Percentiles rank a stretch among this genome's conserved stretches.
Conservation (phyloP, 768 basidiomycete genomes). For the Boletus rex-veris region DNA sequence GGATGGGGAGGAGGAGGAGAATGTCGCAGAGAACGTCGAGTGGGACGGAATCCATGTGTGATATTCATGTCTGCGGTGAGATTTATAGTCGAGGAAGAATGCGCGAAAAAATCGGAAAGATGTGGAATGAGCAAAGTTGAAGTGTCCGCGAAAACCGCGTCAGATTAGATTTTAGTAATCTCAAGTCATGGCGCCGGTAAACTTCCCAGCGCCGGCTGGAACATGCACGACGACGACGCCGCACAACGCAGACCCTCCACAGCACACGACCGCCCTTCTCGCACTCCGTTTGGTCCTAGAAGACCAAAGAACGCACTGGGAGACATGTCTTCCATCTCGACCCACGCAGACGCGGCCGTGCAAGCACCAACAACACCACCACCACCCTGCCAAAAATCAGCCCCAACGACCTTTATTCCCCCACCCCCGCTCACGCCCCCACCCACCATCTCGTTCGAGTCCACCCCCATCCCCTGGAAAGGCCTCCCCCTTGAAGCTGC, state of each 20-base stretch:
- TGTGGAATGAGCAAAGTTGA: no score
- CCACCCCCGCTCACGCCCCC: conserved; percentile 43
- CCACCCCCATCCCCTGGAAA: conserved; percentile 58
- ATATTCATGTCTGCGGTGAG: no score
- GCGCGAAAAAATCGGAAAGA: conserved; percentile 20
- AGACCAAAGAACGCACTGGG: background rate
- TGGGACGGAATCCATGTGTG: conserved; percentile 25
- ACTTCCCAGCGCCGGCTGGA: no score
- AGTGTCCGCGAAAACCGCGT: conserved; percentile 23
- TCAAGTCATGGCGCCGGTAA: no score
- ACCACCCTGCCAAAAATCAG: no score
- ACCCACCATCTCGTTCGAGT: conserved; percentile 54
- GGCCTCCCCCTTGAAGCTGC: conserved; percentile 69
- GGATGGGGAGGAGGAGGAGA: conserved; percentile 38
- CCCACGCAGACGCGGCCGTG: conserved; percentile 10
- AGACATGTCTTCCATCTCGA: background rate
- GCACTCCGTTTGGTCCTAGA: conserved; percentile 22
- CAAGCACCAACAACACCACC: conserved; percentile 7
- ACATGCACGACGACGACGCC: conserved; percentile 20
- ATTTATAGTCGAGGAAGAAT: background rate
- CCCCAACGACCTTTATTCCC: conserved; percentile 6
- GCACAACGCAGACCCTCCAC: conserved; percentile 6
- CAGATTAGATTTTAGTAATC: conserved; percentile 15
- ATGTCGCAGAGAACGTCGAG: conserved; percentile 47
- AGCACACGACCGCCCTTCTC: conserved; percentile 20